Evolutionary conservation across 2,329 filamentous ascomycete species (phyloP), one percentile per base, ranked within the genome.

Genomic region (Cercospora sp.): DNA sequence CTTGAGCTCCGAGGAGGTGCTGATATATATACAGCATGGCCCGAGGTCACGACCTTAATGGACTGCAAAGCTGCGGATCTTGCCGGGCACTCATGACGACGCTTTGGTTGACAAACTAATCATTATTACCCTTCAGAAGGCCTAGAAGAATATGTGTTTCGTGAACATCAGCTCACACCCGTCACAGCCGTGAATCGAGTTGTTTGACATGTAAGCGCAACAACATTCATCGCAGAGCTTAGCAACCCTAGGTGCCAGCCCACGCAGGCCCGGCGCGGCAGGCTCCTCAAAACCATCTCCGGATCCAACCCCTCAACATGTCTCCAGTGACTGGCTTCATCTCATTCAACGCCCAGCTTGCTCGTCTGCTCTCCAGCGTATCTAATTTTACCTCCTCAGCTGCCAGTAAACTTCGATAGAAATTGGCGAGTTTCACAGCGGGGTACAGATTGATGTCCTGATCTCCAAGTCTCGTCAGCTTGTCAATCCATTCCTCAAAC

Each of bases 341-440:
- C 48, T 71, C 73, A 20, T 66, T 75, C 66, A 79, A 70, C 6
- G 74, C 75, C 57, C 65, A 68, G 20, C 75, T 77, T 58, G 74
- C 73, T 67, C 74, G 69, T 1, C 42, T 64, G 65, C 76, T 77
- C 42, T 70, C 68, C 28, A 73, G 77, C 58, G 74, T 74, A 65
- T 75, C 72, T 28, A 74, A 60, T 13, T 65, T 69, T 3, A 71
- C 67, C 8, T 69, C 31, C 60, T 62, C 55, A 67, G 20, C 3
- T 62, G 55, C 45, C 30, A 60, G 5, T 36, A 66, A 16, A 28
- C 58, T 69, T 26, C 71, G 63, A 45, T 73, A 75, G 63, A 74
- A 74, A 33, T 69, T 67, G 58, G 74, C 13, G 3, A 76, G 67
- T 70, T 74, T 74, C 30, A 69, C 30, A 3, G 69, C 74, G 13